Evolutionary conservation across 2,329 filamentous ascomycete genomes (phyloP), one percentile per base, ranked within the genome.

Genomic region (Epichloe sp.): DNA sequence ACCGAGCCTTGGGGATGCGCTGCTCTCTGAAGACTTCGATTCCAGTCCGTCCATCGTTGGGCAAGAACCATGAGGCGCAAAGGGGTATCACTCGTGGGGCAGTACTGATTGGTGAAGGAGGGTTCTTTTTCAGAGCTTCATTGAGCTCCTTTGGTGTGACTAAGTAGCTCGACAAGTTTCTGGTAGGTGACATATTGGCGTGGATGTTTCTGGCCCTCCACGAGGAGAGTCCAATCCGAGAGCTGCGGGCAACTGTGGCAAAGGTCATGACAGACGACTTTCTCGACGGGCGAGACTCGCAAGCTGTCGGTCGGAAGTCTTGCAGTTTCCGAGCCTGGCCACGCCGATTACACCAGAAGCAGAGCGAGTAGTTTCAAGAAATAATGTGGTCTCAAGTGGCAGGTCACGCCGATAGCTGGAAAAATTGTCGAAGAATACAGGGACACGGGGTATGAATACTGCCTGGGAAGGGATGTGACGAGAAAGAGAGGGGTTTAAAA

Each of bases 11-110:
- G 21, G 90, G 91, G 56, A 98, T 93, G 60, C 88, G 87, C 63
- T 83, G 80, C 64, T 88, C 79, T 58, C 82, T 79, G 73, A 91
- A 98, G 43, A 84, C 81, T 56, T 93, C 77, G 59, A 86, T 80
- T 50, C 93, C 93, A 47, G 80, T 86, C 55, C 89, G 83, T 50
- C 80, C 80, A 59, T 95, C 91, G 67, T 95, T 97, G 56, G 93
- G 93, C 56, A 98, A 79, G 64, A 96, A 98, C 93, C 93, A 98
- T 23, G 88, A 79, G 45, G 90, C 93, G 68, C 90, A 96, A 42
- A 98, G 77, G 3, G 93, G 87, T 50, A 98, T 82, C 43, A 94
- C 84, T 58, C 86, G 83, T 1, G 91, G 86, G 12, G 88, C 82
- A 43, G 87, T 85, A 54, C 86, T 88, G 60, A 91, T 86, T 55